phyloP scores from a whole-genome alignment of 2,329 filamentous ascomycete genomes.

The Chrysoporthe deuterocubensis region DNA sequence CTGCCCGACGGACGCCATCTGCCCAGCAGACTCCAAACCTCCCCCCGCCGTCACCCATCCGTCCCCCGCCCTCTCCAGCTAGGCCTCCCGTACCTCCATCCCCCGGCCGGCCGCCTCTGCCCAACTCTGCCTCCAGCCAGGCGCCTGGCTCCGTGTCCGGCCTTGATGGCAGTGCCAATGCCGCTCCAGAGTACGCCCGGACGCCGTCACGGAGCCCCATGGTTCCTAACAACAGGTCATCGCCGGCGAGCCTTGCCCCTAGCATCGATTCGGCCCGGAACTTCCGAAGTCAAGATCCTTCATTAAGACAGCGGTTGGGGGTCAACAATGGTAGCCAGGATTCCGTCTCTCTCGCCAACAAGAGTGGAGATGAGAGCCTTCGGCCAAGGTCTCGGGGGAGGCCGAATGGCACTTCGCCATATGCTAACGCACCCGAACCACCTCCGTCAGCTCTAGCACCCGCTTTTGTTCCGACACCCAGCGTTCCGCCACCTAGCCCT shows the following conservation, averaged over 20 bases:
- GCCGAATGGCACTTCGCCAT: slow-evolving; percentile 44
- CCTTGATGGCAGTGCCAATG: slow-evolving; percentile 38
- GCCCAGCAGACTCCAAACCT: slow-evolving; percentile 34
- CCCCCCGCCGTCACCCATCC: slow-evolving; percentile 23
- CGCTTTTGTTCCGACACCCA: slow-evolving; percentile 27
- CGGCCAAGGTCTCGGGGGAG: slow-evolving; percentile 53
- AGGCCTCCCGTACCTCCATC: slow-evolving; percentile 37
- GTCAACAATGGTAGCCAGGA: slow-evolving; percentile 62
- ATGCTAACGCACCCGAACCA: slow-evolving; percentile 34
- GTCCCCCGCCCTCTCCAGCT: slow-evolving; percentile 20
- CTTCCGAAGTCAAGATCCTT: slow-evolving; percentile 46
- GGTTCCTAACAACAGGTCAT: slow-evolving; percentile 42
- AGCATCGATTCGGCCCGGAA: slow-evolving; percentile 55
- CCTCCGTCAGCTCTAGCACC: slow-evolving; percentile 30
- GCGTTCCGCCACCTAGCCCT: slow-evolving; percentile 25
- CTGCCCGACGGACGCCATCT: slow-evolving; percentile 44
- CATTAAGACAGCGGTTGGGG: slow-evolving; percentile 50
- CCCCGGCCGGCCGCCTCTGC: slow-evolving; percentile 30
- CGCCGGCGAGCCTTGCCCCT: slow-evolving; percentile 46
- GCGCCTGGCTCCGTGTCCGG: slow-evolving; percentile 26
- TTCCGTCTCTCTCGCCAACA: slow-evolving; percentile 55
- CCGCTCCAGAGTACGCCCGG: slow-evolving; percentile 27
- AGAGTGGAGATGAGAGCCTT: slow-evolving; percentile 55
- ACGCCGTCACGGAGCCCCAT: slow-evolving; percentile 38
- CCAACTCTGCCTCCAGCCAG: slow-evolving; percentile 27